Percentiles rank a stretch among this genome's conserved stretches.
These are phyloP conservation scores for Chlorophyllum brunneum DNA, from an alignment of 768 basidiomycete genomes.

Conservation along the genomic window DNA sequence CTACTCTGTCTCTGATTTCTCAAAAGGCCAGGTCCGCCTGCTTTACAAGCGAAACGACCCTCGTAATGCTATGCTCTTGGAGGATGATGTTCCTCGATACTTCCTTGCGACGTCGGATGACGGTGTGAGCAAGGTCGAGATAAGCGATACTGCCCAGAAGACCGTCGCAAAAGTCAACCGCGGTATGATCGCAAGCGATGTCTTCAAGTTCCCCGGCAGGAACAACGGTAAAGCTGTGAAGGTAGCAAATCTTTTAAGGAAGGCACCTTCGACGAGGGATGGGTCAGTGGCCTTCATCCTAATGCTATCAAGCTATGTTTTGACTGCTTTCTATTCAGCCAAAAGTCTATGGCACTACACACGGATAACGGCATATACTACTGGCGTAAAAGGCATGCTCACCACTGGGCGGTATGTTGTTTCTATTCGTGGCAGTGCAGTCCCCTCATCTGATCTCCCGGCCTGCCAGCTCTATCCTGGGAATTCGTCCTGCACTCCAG, in stretches of 20 bases:
- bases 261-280: not conserved
- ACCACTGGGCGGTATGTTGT: not conserved
- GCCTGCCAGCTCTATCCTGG: slow-evolving; percentile 2
- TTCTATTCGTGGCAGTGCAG: not conserved
- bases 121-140: slow-evolving; percentile 9
- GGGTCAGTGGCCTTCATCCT: not conserved
- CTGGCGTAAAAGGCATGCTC: not conserved
- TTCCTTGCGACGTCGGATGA: slow-evolving; percentile 3
- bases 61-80: not conserved
- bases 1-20: not conserved
- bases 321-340: not conserved
- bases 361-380: slow-evolving; percentile 3
- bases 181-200: not conserved
- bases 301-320: not conserved
- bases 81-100: not conserved
- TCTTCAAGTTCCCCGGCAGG: not conserved
- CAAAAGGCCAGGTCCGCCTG: slow-evolving; percentile 5
- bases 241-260: not conserved
- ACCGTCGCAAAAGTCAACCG: not conserved
- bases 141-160: not conserved
- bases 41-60: slow-evolving; percentile 6
- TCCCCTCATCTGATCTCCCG: not conserved
- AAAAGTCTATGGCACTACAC: not conserved
- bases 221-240: not conserved
- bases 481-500: not conserved